Percentiles rank a stretch among this genome's conserved stretches.
phyloP scores from a whole-genome alignment of 129 eudicot genomes.

The Pulicaria dysenterica region DNA sequence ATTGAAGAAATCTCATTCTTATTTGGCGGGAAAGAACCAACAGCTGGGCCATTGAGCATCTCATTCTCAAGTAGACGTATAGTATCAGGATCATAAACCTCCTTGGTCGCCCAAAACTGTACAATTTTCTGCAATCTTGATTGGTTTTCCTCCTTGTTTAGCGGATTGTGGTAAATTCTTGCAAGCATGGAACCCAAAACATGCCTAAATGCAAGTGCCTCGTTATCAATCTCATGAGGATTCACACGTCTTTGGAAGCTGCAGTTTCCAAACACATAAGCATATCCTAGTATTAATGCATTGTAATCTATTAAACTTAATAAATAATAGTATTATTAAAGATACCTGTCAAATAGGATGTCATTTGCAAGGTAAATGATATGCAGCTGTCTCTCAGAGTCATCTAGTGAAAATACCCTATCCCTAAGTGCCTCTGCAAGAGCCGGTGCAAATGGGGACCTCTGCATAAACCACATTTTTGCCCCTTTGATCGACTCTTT shows the following conservation, averaged over 20 bases:
- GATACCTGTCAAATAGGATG: conserved; percentile 93
- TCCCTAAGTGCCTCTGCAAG: conserved; percentile 93
- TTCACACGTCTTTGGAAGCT: conserved; percentile 93
- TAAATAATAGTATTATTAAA: background rate
- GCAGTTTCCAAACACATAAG: conserved; percentile 39
- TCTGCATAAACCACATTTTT: conserved; percentile 98
- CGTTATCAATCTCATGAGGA: conserved; percentile 88
- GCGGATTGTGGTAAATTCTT: conserved; percentile 84
- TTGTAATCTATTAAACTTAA: background rate
- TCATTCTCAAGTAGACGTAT: conserved; percentile 77
- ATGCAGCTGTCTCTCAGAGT: conserved; percentile 91
- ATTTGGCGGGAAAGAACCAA: conserved; percentile 45
- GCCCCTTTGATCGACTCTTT: conserved; percentile 97
- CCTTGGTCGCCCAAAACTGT: conserved; percentile 98
- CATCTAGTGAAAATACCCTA: conserved; percentile 72
- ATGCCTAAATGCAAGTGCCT: conserved; percentile 96
- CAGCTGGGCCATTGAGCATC: conserved; percentile 70
- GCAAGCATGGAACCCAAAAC: conserved; percentile 96
- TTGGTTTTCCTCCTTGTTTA: conserved; percentile 93
- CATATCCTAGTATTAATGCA: conserved; percentile 7
- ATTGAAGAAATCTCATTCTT: conserved; percentile 48
- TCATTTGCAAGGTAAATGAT: conserved; percentile 93
- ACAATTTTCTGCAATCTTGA: conserved; percentile 88
- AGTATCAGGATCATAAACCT: conserved; percentile 92
- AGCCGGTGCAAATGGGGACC: conserved; percentile 83